phyloP scores from a whole-genome alignment of 306 rosid species.

The Leucaena leucocephala region DNA sequence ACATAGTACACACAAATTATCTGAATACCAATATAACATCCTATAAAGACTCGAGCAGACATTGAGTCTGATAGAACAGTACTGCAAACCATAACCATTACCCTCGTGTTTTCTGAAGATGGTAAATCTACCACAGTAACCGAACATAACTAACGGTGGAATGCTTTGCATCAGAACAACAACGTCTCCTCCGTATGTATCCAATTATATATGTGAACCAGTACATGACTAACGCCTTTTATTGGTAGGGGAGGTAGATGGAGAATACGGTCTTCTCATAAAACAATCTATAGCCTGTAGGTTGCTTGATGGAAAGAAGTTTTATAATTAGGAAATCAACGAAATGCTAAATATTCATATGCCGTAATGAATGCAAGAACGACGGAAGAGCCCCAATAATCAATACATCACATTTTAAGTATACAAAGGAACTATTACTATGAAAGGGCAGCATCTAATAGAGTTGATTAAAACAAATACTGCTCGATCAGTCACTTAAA shows the following conservation, averaged over 20 bases:
- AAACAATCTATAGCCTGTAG: constrained; percentile 5
- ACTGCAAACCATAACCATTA: constrained; percentile 12
- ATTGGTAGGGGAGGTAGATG: neutral
- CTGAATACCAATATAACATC: too few relatives aligned
- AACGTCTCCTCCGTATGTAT: neutral
- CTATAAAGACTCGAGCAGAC: too few relatives aligned
- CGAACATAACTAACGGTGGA: constrained; percentile 6
- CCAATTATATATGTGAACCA: neutral
- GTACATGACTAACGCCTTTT: neutral
- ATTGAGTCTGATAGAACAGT: constrained; percentile 9
- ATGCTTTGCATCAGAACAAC: constrained; percentile 1
- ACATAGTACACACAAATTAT: too few relatives aligned
- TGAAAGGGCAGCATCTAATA: neutral
- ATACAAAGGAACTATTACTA: neutral
- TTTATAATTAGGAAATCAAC: constrained; percentile 1
- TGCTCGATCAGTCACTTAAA: neutral
- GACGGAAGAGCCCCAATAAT: neutral
- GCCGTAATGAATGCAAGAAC: neutral
- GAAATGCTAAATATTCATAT: neutral
- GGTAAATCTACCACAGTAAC: neutral
- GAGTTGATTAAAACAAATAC: neutral
- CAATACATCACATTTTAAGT: neutral
- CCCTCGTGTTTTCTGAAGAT: constrained; percentile 20
- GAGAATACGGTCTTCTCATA: neutral
- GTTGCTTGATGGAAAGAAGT: neutral